Evolutionary conservation across 805 yeast genomes (phyloP).

Genomic region (Wickerhamiella hasegawae): DNA sequence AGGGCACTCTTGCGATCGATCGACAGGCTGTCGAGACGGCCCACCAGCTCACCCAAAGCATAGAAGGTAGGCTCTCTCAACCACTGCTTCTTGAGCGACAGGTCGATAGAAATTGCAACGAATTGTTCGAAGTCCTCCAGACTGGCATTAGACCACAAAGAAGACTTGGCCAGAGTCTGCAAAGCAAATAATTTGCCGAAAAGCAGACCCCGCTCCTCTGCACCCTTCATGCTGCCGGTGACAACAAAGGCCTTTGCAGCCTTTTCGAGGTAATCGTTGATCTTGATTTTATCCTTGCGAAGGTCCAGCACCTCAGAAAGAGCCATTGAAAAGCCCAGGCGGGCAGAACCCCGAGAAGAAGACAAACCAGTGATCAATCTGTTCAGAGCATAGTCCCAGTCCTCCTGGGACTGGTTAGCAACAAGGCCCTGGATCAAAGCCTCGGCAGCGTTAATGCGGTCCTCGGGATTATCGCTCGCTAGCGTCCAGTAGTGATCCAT

Average conservation of each 20-base stretch:
- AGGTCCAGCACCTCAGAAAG: slow-evolving; percentile 39
- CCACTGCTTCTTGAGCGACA: slow-evolving; percentile 64
- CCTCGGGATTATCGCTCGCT: slow-evolving; percentile 60
- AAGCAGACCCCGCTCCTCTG: slow-evolving; percentile 60
- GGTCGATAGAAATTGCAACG: slow-evolving; percentile 32
- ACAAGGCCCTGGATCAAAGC: slow-evolving; percentile 44
- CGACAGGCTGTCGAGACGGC: slow-evolving; percentile 3
- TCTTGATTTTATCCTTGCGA: slow-evolving; percentile 22
- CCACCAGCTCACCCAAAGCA: slow-evolving; percentile 45
- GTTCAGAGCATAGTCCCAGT: slow-evolving; percentile 69
- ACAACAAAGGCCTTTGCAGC: slow-evolving; percentile 25
- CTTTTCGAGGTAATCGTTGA: slow-evolving; percentile 25
- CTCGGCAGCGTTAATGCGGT: slow-evolving; percentile 59
- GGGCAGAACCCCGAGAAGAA: slow-evolving; percentile 67
- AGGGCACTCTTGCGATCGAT: slow-evolving; percentile 7
- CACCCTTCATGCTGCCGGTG: slow-evolving; percentile 44
- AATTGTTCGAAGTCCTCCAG: slow-evolving; percentile 26
- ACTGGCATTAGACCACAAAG: slow-evolving; percentile 20
- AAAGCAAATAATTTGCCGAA: slow-evolving; percentile 80
- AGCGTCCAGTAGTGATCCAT: slow-evolving; percentile 57
- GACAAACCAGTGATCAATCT: slow-evolving; percentile 69
- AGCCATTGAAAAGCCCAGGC: slow-evolving; percentile 81
- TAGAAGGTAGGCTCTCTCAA: slow-evolving; percentile 65
- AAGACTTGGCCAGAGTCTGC: slow-evolving; percentile 52
- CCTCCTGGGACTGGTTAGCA: slow-evolving; percentile 25